phyloP scores from a whole-genome alignment of 495 filamentous ascomycete genomes.

The Penicillium simplicissimum region DNA sequence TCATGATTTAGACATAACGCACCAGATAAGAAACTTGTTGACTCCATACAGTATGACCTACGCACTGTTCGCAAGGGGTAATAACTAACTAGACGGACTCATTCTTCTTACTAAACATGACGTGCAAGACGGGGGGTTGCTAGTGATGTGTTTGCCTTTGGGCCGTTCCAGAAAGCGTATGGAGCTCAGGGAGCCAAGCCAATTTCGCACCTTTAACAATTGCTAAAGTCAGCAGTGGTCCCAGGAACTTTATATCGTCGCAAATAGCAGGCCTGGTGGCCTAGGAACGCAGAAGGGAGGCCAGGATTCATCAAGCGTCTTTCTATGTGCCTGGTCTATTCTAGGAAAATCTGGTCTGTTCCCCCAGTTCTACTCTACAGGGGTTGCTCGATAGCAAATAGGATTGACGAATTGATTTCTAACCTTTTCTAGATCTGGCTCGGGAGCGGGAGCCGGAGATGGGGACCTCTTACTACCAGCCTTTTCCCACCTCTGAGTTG shows the following conservation, averaged over 20 bases:
- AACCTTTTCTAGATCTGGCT: background rate
- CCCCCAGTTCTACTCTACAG: background rate
- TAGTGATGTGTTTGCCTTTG: too few species aligned
- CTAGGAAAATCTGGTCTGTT: constrained; percentile 1
- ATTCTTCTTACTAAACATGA: background rate
- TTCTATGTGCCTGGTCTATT: background rate
- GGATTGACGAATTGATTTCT: background rate
- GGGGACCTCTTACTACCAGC: background rate
- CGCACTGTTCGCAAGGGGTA: background rate
- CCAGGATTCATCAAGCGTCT: background rate
- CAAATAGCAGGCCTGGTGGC: too few species aligned
- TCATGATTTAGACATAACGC: background rate
- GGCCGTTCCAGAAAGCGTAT: too few species aligned
- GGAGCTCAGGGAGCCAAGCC: too few species aligned
- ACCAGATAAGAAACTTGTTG: background rate
- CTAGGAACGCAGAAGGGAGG: background rate
- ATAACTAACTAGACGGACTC: background rate
- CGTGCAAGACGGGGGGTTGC: too few species aligned
- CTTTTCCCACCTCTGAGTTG: background rate
- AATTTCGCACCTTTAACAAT: too few species aligned
- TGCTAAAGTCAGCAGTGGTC: too few species aligned
- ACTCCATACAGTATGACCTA: background rate
- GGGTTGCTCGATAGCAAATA: constrained; percentile 2
- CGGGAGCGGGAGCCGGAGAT: background rate
- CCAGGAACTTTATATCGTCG: too few species aligned